Conservation (phyloP, 139 green algal genomes). For the Marvania coccoides region DNA sequence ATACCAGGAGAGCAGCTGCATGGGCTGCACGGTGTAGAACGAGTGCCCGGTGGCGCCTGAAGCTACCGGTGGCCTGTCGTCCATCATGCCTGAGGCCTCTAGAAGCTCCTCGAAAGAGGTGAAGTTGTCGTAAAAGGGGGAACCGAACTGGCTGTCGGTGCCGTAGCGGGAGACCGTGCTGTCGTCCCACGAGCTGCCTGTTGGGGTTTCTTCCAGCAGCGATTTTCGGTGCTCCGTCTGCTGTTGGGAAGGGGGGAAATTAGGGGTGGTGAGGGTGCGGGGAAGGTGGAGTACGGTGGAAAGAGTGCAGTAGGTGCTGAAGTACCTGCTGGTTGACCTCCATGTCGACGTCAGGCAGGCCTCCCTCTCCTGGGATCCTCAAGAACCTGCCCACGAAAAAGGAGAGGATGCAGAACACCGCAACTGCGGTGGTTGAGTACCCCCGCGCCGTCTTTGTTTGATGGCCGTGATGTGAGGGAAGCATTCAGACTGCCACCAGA, state of each 20-base stretch:
- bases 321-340: no score
- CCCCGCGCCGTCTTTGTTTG: no score
- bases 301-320: no score
- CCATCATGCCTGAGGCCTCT: constrained; percentile 18
- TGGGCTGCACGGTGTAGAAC: constrained; percentile 31
- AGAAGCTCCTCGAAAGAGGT: constrained; percentile 18
- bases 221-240: no score
- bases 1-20: constrained; percentile 36
- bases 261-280: not conserved
- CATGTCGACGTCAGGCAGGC: not conserved
- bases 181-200: not conserved
- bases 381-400: constrained; percentile 24
- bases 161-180: not conserved
- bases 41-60: constrained; percentile 14
- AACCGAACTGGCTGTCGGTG: not conserved
- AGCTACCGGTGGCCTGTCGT: not conserved
- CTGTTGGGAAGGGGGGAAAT: no score
- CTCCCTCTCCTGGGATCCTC: not conserved
- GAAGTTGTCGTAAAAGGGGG: not conserved
- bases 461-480: no score
- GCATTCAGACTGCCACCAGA: no score
- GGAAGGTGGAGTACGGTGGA: not conserved
- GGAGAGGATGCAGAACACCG: not conserved
- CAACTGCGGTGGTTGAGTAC: not conserved
- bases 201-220: not conserved